Percentiles rank a stretch among this genome's conserved stretches.
phyloP scores from a whole-genome alignment of 2,329 filamentous ascomycete species.

The Phaeosphaeriaceae sp. region DNA sequence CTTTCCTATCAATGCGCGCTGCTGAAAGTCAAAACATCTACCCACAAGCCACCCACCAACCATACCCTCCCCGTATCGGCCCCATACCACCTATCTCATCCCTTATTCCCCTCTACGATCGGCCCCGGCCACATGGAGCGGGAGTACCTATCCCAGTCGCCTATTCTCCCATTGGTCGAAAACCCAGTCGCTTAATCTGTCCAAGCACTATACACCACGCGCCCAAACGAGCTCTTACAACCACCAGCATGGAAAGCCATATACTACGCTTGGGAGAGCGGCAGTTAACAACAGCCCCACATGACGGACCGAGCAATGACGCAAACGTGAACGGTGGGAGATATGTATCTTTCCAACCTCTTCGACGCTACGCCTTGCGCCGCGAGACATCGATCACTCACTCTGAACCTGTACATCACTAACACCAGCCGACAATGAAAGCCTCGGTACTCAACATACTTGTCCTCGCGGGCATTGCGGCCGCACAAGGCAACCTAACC shows the following conservation, averaged over 20 bases:
- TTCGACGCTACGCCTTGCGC: background rate
- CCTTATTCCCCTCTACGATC: background rate
- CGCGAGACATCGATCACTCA: background rate
- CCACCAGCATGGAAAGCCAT: background rate
- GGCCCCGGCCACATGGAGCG: background rate
- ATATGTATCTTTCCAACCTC: background rate
- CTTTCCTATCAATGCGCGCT: no score
- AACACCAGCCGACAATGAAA: background rate
- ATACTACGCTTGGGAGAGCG: conserved; percentile 5
- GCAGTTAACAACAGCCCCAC: conserved; percentile 7
- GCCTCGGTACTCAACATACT: background rate
- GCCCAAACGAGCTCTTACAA: background rate
- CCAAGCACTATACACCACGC: background rate
- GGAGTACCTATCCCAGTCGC: background rate
- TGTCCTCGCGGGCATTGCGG: background rate
- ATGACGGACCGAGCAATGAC: background rate
- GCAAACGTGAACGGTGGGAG: background rate
- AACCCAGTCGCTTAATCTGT: background rate
- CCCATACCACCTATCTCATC: background rate
- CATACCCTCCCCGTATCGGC: background rate
- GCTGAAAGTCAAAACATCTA: no score
- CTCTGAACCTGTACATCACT: background rate
- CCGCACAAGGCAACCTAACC: conserved; percentile 5
- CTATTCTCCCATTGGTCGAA: background rate
- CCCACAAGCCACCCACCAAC: background rate